Base-by-base conservation (phyloP, 1,284 basidiomycete species). In the Sutorius eximius region DNA sequence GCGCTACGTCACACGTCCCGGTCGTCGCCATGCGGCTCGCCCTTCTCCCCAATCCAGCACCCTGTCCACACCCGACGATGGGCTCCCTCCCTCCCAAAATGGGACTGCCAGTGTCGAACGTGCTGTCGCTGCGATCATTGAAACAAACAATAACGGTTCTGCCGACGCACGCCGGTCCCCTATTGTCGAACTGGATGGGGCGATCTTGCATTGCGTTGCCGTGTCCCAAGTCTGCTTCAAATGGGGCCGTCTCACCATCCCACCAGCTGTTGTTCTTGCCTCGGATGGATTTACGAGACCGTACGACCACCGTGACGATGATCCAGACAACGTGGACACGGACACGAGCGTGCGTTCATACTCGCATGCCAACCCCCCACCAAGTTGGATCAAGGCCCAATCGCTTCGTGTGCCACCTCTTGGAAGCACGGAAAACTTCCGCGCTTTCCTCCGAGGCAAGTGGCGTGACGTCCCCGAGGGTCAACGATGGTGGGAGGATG, bases 211-310 rank as follows among this genome's bases (percentile, higher is more conserved):
- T 68, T 89, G 87, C 61, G 68, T 91, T 56, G 78, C 81, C 36
- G 75, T 93, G 46, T 85, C 85, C 37, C 82, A 85, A 58, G 69
- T 84, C 50, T 89, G 87, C 65, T 91, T 86, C 80, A 93, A 93
- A 71, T 70, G 82, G 42, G 87, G 85, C 0, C 78, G 90, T 1
- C 82, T 91, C 57, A 92, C 89, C 12, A 78, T 92, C 49, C 91
- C 91, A 4, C 91, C 91, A 11, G 75, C 73, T 3, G 58, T 89
- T 53, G 77, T 80, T 10, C 66, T 86, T 30, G 84, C 80, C 1
- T 62, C 71, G 4, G 82, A 84, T 52, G 86, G 85, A 0, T 80
- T 84, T 62, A 73, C 74, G 30, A 68, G 59, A 15, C 73, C 76
- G 10, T 47, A 1, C 33, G 34, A 15, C 1, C 59, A 65, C 3